Evolutionary conservation across 2,329 filamentous ascomycete species (phyloP).

Genomic region (Plenodomus lindquistii): DNA sequence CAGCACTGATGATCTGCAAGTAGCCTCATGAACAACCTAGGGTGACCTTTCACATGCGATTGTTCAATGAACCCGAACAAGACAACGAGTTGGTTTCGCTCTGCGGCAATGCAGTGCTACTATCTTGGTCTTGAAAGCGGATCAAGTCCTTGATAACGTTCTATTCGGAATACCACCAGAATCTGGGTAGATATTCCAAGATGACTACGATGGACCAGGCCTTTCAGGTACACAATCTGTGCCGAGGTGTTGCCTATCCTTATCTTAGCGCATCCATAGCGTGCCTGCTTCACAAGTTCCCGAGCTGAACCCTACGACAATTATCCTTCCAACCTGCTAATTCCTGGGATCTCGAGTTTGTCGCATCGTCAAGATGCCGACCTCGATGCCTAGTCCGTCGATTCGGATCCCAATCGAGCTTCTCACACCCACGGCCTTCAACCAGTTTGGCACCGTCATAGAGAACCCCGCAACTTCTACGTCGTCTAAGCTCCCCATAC

Average conservation of each 20-base stretch:
- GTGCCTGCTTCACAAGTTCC: slow-evolving; percentile 18
- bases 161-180: background rate
- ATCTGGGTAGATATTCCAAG: background rate
- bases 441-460: slow-evolving; percentile 81
- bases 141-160: background rate
- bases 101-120: no score
- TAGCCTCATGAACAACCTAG: background rate
- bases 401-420: slow-evolving; percentile 61
- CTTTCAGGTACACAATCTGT: background rate
- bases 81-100: no score
- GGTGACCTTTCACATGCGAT: background rate
- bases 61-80: background rate
- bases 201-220: background rate
- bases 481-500: slow-evolving; percentile 49
- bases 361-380: slow-evolving; percentile 36
- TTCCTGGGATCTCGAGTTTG: background rate
- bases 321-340: background rate
- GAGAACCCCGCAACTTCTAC: slow-evolving; percentile 66
- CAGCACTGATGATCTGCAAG: slow-evolving; percentile 5
- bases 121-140: no score
- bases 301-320: slow-evolving; percentile 8
- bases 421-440: slow-evolving; percentile 72
- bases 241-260: slow-evolving; percentile 1
- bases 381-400: slow-evolving; percentile 45
- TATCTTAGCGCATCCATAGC: slow-evolving; percentile 15